Evolutionary conservation across 768 basidiomycete species (phyloP).

Genomic region (Lactarius evosmus): DNA sequence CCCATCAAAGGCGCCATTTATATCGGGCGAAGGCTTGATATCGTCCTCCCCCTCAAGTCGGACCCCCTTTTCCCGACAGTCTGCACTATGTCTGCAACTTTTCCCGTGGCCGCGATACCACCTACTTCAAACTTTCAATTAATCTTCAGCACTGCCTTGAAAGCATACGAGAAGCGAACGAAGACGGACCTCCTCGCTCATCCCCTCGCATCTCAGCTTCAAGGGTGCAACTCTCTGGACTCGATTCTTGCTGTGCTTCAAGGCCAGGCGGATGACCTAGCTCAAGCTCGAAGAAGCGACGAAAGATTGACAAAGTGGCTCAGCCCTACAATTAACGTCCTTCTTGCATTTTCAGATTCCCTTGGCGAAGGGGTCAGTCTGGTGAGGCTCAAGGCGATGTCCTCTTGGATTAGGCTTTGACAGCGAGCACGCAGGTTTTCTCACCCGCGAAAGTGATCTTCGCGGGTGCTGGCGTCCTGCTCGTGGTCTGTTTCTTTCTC

Average conservation of each 20-base stretch:
- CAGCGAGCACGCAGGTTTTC: neutral
- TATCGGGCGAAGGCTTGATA: no score
- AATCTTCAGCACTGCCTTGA: neutral
- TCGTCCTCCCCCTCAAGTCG: no score
- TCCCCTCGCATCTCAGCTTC: neutral
- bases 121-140: neutral
- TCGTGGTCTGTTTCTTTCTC: neutral
- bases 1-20: no score
- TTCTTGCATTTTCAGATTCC: neutral
- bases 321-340: neutral
- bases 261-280: neutral
- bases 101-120: neutral
- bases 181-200: neutral
- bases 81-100: no score
- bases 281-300: neutral
- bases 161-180: neutral
- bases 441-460: neutral
- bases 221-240: neutral
- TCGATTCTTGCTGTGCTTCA: neutral
- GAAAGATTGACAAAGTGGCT: neutral
- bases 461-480: neutral
- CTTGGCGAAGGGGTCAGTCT: neutral
- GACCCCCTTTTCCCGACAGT: no score
- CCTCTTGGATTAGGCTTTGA: neutral
- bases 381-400: neutral